A percentile compares a stretch with the other conserved stretches of the same genome.
Conservation (phyloP, 1,139 yeast genomes). For the Kodamaea sp. region DNA sequence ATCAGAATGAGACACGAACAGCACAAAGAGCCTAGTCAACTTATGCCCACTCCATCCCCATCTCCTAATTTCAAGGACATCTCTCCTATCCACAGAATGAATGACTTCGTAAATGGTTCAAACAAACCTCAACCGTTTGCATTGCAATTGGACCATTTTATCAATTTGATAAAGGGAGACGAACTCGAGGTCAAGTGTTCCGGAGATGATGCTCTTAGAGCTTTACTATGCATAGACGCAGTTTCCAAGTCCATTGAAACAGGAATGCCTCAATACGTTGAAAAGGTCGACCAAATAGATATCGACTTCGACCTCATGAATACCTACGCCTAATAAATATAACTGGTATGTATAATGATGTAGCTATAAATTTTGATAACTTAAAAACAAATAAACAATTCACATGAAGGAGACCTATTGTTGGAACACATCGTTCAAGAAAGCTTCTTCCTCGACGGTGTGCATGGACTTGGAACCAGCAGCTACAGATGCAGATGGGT, state of each 20-base stretch:
- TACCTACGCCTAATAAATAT: constrained; percentile 1
- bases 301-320: constrained; percentile 14
- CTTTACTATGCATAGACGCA: constrained; percentile 43
- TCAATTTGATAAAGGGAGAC: constrained; percentile 33
- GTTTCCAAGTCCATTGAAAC: constrained; percentile 36
- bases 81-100: constrained; percentile 19
- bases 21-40: constrained; percentile 6
- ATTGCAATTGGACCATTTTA: constrained; percentile 40
- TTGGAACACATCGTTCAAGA: constrained; percentile 76
- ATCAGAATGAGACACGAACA: constrained; percentile 21
- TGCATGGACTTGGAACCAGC: constrained; percentile 95
- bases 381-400: constrained; percentile 1
- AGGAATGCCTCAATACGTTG: constrained; percentile 37
- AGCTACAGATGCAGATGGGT: constrained; percentile 97
- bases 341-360: background rate
- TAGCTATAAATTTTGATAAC: background rate
- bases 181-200: constrained; percentile 37
- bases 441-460: constrained; percentile 82
- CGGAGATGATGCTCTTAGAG: constrained; percentile 43
- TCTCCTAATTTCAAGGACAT: constrained; percentile 26
- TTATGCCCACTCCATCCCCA: constrained; percentile 26
- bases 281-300: constrained; percentile 24
- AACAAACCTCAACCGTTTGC: constrained; percentile 39
- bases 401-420: background rate
- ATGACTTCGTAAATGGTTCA: constrained; percentile 3